These are phyloP conservation scores for Torulaspora delbrueckii DNA, from an alignment of 805 yeast species.

Conservation along the genomic window DNA sequence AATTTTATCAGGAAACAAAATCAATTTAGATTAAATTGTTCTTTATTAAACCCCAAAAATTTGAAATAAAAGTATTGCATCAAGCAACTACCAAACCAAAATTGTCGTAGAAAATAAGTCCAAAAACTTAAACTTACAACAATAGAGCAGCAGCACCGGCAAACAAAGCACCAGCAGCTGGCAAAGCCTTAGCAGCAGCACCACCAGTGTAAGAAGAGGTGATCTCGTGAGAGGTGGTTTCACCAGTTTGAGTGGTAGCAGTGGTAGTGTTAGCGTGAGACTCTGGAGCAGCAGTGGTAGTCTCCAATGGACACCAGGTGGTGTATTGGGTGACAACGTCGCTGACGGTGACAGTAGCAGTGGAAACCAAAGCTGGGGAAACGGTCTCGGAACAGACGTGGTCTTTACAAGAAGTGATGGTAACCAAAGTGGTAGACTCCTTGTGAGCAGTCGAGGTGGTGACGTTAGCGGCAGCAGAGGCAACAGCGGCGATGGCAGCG, in stretches of 20 bases:
- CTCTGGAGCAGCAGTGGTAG: slow-evolving; percentile 12
- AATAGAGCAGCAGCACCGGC: slow-evolving; percentile 49
- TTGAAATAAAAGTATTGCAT: not conserved
- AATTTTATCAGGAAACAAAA: slow-evolving; percentile 6
- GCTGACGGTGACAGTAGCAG: slow-evolving; percentile 35
- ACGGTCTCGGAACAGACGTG: slow-evolving; percentile 33
- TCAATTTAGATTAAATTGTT: slow-evolving; percentile 5
- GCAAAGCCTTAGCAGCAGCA: slow-evolving; percentile 44
- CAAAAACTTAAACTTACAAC: slow-evolving; percentile 35
- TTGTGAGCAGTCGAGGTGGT: slow-evolving; percentile 27
- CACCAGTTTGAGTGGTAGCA: slow-evolving; percentile 17
- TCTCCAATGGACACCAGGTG: slow-evolving; percentile 31
- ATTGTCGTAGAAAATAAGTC: too few species aligned
- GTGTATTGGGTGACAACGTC: slow-evolving; percentile 38
- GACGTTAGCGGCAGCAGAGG: slow-evolving; percentile 25
- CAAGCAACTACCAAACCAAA: not conserved
- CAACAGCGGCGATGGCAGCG: slow-evolving; percentile 35
- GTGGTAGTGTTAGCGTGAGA: slow-evolving; percentile 14
- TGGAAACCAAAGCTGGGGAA: slow-evolving; percentile 35
- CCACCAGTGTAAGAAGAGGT: slow-evolving; percentile 38
- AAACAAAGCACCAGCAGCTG: slow-evolving; percentile 46
- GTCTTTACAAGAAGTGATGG: slow-evolving; percentile 36
- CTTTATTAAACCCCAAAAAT: slow-evolving; percentile 5
- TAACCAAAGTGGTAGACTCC: slow-evolving; percentile 34
- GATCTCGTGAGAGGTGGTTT: slow-evolving; percentile 22